Percentiles rank a stretch among this genome's conserved stretches.
Conservation (phyloP, 805 yeast species). For the Candida koratica region DNA sequence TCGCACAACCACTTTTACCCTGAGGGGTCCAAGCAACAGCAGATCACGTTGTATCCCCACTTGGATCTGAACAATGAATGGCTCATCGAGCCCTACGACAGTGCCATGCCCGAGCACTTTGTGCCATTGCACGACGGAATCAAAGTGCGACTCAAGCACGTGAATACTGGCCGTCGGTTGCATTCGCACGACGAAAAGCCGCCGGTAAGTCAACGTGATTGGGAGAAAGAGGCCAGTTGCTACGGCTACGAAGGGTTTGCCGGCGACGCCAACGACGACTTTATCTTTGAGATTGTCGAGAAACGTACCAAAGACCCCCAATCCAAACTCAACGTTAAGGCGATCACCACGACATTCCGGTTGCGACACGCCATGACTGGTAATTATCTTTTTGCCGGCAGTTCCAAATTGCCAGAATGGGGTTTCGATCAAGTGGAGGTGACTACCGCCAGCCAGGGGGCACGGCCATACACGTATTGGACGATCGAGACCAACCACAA, state of each 20-base stretch:
- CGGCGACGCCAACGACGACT: constrained; percentile 85
- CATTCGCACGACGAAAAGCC: constrained; percentile 83
- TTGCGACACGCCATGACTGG: constrained; percentile 78
- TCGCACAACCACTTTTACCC: constrained; percentile 71
- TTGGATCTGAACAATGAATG: constrained; percentile 71
- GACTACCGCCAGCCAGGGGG: constrained; percentile 71
- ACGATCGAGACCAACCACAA: constrained; percentile 69
- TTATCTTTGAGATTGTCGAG: constrained; percentile 67
- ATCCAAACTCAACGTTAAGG: constrained; percentile 55
- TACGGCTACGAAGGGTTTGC: constrained; percentile 73
- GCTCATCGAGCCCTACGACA: constrained; percentile 65
- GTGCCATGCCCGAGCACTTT: constrained; percentile 52
- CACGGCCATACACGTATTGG: constrained; percentile 59
- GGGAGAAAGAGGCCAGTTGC: constrained; percentile 80
- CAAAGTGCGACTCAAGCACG: constrained; percentile 65
- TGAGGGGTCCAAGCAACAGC: constrained; percentile 82
- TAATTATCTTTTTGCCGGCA: constrained; percentile 72
- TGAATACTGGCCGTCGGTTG: constrained; percentile 56
- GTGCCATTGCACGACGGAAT: constrained; percentile 63
- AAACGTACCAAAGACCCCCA: constrained; percentile 45
- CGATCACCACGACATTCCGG: constrained; percentile 68
- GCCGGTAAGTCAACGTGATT: constrained; percentile 70
- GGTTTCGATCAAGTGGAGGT: constrained; percentile 84
- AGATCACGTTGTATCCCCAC: constrained; percentile 76
- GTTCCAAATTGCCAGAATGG: constrained; percentile 74